Percentiles rank a stretch among this genome's conserved stretches.
These are phyloP conservation scores for Aegilops longissima DNA, from an alignment of 176 grass and related monocot species.

Conservation along the genomic window DNA sequence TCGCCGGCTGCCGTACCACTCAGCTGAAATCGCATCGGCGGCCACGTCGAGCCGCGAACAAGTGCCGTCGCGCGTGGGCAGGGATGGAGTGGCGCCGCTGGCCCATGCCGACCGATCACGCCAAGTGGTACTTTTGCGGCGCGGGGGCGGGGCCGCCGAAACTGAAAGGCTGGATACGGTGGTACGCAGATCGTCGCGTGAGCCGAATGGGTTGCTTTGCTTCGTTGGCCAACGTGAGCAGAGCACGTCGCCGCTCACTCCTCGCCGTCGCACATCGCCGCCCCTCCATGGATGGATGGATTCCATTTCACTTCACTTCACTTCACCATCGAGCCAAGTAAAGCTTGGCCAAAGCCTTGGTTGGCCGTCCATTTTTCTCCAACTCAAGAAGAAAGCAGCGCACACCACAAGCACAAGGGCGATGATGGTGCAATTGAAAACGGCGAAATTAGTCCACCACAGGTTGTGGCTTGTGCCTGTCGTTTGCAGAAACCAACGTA, in stretches of 20 bases:
- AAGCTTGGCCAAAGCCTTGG: not conserved
- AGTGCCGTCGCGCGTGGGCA: too few species aligned
- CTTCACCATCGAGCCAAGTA: not conserved
- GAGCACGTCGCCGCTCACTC: not conserved
- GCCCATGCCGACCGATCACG: not conserved
- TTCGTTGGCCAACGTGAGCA: not conserved
- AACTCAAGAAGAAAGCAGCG: not conserved
- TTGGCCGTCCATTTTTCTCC: not conserved
- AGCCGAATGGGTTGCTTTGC: conserved; percentile 13
- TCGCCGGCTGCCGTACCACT: not conserved
- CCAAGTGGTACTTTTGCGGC: conserved; percentile 27
- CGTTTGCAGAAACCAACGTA: not conserved
- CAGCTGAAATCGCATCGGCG: too few species aligned
- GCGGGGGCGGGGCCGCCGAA: not conserved
- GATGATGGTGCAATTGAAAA: too few species aligned
- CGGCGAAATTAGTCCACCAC: too few species aligned
- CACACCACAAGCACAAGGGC: not conserved
- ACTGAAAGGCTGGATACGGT: not conserved
- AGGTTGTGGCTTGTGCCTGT: not conserved
- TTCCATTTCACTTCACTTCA: conserved; percentile 10
- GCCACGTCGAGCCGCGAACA: not conserved
- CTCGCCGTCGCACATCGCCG: too few species aligned
- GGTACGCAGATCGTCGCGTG: not conserved
- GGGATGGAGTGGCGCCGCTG: not conserved
- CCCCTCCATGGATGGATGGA: not conserved